phyloP scores from a whole-genome alignment of 2,329 filamentous ascomycete genomes.

The Ophiognomonia clavigignenti-juglandacearum region DNA sequence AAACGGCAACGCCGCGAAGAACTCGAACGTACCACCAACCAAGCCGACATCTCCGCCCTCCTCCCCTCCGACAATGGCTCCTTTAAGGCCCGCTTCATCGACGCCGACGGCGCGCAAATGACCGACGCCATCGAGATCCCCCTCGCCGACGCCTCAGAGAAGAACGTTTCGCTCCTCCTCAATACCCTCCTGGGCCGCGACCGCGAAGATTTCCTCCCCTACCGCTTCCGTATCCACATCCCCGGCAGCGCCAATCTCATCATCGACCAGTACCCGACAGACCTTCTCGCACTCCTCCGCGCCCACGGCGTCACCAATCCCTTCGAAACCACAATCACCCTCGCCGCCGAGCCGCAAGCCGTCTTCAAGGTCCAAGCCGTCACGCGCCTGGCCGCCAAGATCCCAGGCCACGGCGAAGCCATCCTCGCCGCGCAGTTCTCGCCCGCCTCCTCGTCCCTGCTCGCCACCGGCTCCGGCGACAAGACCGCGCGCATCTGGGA shows the following conservation, averaged over 20 bases:
- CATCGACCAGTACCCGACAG: slow-evolving; percentile 51
- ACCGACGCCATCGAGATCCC: slow-evolving; percentile 68
- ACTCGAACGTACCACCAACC: slow-evolving; percentile 64
- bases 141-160: slow-evolving; percentile 78
- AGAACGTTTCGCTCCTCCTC: slow-evolving; percentile 81
- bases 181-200: slow-evolving; percentile 72
- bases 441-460: slow-evolving; percentile 66
- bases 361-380: slow-evolving; percentile 92
- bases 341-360: slow-evolving; percentile 72
- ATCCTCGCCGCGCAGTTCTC: slow-evolving; percentile 86
- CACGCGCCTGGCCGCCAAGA: slow-evolving; percentile 80
- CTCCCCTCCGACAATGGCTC: slow-evolving; percentile 67
- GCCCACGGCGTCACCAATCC: slow-evolving; percentile 54
- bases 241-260: slow-evolving; percentile 46
- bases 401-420: slow-evolving; percentile 86
- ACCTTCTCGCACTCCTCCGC: slow-evolving; percentile 49
- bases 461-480: slow-evolving; percentile 88
- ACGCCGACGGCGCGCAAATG: slow-evolving; percentile 70
- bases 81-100: slow-evolving; percentile 82
- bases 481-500: slow-evolving; percentile 92
- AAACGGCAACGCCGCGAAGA: slow-evolving; percentile 80
- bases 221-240: slow-evolving; percentile 57
- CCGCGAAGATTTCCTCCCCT: slow-evolving; percentile 55
- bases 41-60: slow-evolving; percentile 69
- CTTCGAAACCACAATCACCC: slow-evolving; percentile 46